phyloP scores from a whole-genome alignment of 75 land plant genomes.

The Selaginella tamariscina region DNA sequence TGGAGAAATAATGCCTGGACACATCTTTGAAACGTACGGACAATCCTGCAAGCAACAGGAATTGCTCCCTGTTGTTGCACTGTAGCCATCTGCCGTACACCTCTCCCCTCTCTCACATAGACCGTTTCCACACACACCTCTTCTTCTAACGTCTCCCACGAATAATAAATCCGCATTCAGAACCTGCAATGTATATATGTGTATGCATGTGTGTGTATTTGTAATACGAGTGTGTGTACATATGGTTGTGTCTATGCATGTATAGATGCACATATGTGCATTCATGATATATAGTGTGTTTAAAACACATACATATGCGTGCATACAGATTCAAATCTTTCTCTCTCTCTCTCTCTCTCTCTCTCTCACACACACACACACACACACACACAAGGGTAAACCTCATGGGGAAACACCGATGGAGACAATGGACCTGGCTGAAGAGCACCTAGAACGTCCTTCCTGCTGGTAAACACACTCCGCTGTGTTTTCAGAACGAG shows the following conservation, averaged over 20 bases:
- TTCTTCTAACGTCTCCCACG: constrained; percentile 5
- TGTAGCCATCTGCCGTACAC: constrained; percentile 13
- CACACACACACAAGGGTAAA: too few relatives aligned
- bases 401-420: too few relatives aligned
- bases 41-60: constrained; percentile 24
- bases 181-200: background rate
- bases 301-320: too few relatives aligned
- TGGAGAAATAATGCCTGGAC: constrained; percentile 9
- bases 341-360: too few relatives aligned
- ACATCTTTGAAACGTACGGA: constrained; percentile 17
- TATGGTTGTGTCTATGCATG: too few relatives aligned
- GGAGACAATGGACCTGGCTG: background rate
- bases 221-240: too few relatives aligned
- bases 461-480: background rate
- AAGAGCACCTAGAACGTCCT: background rate
- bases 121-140: constrained; percentile 29
- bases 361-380: too few relatives aligned
- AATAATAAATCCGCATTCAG: background rate
- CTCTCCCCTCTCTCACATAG: constrained; percentile 26
- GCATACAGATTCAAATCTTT: too few relatives aligned
- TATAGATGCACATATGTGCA: too few relatives aligned
- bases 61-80: constrained; percentile 13
- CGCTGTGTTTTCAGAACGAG: too few relatives aligned
- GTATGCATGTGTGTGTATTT: too few relatives aligned
- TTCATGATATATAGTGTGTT: too few relatives aligned